Percentiles rank a stretch among this genome's conserved stretches.
phyloP scores from a whole-genome alignment of 306 rosid species.

The Prunus armeniaca region DNA sequence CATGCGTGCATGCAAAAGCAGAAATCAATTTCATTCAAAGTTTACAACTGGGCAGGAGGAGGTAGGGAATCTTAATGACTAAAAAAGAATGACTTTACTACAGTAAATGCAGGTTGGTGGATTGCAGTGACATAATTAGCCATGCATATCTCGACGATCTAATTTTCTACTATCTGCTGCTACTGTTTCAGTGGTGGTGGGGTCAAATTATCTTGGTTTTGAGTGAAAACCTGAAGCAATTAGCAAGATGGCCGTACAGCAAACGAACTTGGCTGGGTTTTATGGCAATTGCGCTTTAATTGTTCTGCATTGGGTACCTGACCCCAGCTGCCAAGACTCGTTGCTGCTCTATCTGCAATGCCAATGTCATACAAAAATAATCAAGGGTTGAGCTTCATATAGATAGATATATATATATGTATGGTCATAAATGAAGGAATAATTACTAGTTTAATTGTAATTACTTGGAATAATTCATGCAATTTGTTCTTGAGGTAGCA shows the following conservation, averaged over 20 bases:
- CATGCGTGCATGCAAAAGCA: constrained; percentile 4
- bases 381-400: not conserved
- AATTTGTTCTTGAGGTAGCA: constrained; percentile 91
- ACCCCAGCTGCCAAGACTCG: constrained; percentile 82
- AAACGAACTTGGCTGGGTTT: no score
- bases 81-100: not conserved
- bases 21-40: constrained; percentile 24
- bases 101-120: constrained; percentile 22
- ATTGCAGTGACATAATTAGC: not conserved
- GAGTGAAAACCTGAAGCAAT: not conserved
- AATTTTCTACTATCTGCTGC: no score
- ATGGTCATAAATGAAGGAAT: not conserved
- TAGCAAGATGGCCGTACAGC: not conserved
- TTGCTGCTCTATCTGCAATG: constrained; percentile 73
- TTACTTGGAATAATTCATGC: constrained; percentile 90
- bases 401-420: not conserved
- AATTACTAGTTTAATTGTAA: not conserved
- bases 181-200: not conserved
- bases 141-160: no score
- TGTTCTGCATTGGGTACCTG: constrained; percentile 67
- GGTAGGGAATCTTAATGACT: no score
- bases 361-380: not conserved
- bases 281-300: constrained; percentile 12
- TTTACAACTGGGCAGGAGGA: constrained; percentile 9
- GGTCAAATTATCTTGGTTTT: not conserved